phyloP scores from a whole-genome alignment of 2,329 filamentous ascomycete species.

The Sclerotinia sclerotiorum region DNA sequence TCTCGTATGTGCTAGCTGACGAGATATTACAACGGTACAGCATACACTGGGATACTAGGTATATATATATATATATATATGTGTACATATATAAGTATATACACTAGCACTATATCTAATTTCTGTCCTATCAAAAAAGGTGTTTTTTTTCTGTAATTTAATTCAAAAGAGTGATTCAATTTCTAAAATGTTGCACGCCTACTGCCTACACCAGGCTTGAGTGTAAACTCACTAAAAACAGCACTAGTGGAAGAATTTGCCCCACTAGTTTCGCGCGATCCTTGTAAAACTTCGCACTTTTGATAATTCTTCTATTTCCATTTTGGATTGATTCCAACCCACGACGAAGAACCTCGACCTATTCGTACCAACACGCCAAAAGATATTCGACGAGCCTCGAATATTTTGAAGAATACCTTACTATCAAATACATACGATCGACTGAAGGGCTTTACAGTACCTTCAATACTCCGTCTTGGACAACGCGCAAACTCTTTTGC shows the following conservation, averaged over 20 bases:
- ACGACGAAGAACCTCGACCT: constrained; percentile 21
- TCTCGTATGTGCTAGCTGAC: not conserved
- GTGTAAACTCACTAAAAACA: not conserved
- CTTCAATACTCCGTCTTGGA: constrained; percentile 33
- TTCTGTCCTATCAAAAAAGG: not conserved
- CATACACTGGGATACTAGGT: not conserved
- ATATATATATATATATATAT: not conserved
- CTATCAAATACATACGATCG: constrained; percentile 10
- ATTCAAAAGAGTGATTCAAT: not conserved
- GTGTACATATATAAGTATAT: no score
- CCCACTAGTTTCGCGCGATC: constrained; percentile 21
- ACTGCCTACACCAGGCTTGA: not conserved
- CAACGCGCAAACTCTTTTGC: constrained; percentile 42
- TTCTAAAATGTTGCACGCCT: not conserved
- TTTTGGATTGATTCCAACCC: constrained; percentile 15
- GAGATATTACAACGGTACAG: not conserved
- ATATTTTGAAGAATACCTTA: not conserved
- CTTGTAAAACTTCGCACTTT: constrained; percentile 23
- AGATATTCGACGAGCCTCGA: constrained; percentile 22
- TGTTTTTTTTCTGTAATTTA: no score
- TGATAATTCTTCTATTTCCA: constrained; percentile 19
- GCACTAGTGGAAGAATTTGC: not conserved
- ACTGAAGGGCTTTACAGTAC: constrained; percentile 31
- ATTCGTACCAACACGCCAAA: constrained; percentile 8
- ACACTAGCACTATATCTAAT: no score